Evolutionary conservation across 768 basidiomycete species (phyloP), one percentile per base, ranked within the genome.

Genomic region (Termitomyces sp.): DNA sequence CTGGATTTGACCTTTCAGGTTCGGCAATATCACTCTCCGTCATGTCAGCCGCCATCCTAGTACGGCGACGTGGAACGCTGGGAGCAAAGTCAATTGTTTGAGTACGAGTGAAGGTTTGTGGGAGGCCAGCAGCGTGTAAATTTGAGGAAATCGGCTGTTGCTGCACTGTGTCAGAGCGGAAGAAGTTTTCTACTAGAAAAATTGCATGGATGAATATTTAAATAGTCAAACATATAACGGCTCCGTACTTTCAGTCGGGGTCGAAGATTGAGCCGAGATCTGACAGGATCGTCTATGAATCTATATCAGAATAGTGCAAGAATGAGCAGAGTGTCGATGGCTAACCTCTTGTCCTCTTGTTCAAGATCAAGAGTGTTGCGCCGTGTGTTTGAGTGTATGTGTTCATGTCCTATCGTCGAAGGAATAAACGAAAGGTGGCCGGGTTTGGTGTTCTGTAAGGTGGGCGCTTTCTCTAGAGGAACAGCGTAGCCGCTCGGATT

Each of bases 401-500:
- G 40, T 28, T 56, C 47, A 45, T 57, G 54, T n/a, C 28, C 43
- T 17, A 31, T 40, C 35, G 54, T 42, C 8, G 52, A 49, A 46
- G 48, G 64, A 15, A 62, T 57, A 55, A 69, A 69, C n/a, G 58
- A 62, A 14, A 62, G 63, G 44, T 58, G 65, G 26, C 63, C 63
- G 48, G 55, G 50, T 17, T 50, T 53, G 6, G 49, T 19, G 33
- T 37, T 58, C 52, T 57, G 59, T 41, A 60, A 44, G 46, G 63
- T 60, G 62, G 61, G 37, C 46, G 63, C n/a, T 45, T 57, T 62
- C 57, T 56, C 66, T 40, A 66, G 49, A 3, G 70, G 70, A 2
- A 67, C 63, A 8, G 75, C 77, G 57, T 78, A 82, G 5, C 90
- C 89, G 61, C 82, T 91, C 3, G 90, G 90, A 64, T 91, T 79